Percentiles rank a stretch among this genome's conserved stretches.
Evolutionary conservation across 1,284 basidiomycete species (phyloP).

Genomic region (Kalmanozyma brasiliensis): DNA sequence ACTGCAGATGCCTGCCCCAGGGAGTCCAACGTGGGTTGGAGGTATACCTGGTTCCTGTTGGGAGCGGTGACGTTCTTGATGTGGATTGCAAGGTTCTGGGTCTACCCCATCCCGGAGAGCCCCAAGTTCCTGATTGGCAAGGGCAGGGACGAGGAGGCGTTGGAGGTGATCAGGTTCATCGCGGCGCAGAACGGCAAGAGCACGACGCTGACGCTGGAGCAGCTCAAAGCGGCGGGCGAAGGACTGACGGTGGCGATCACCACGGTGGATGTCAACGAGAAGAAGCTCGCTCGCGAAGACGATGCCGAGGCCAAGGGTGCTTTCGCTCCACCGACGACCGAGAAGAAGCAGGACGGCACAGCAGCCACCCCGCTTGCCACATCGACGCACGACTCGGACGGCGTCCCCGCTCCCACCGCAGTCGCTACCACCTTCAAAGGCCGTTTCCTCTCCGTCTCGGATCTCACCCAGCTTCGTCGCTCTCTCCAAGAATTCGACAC

Average conservation of each 20-base stretch:
- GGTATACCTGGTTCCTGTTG: slow-evolving; percentile 73
- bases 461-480: slow-evolving; percentile 27
- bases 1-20: slow-evolving; percentile 69
- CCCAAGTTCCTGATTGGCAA: slow-evolving; percentile 78
- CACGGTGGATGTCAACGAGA: slow-evolving; percentile 69
- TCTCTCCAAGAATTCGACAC: slow-evolving; percentile 42
- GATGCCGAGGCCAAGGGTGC: slow-evolving; percentile 27
- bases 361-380: not conserved
- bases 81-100: slow-evolving; percentile 65
- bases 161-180: slow-evolving; percentile 76
- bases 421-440: slow-evolving; percentile 8
- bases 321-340: slow-evolving; percentile 65
- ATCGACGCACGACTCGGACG: not conserved
- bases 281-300: slow-evolving; percentile 47
- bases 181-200: slow-evolving; percentile 76
- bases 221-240: slow-evolving; percentile 53
- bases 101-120: slow-evolving; percentile 73
- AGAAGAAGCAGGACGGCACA: slow-evolving; percentile 64
- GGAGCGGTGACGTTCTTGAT: slow-evolving; percentile 57
- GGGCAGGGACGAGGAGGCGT: slow-evolving; percentile 77
- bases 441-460: slow-evolving; percentile 25
- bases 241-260: slow-evolving; percentile 43
- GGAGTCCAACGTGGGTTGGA: slow-evolving; percentile 74
- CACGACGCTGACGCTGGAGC: slow-evolving; percentile 49
- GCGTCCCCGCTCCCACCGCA: not conserved